A percentile compares a stretch with the other conserved stretches of the same genome.
These are phyloP conservation scores for Rhizopus microsporus DNA, from an alignment of 371 early-diverging fungal species.

Conservation along the genomic window DNA sequence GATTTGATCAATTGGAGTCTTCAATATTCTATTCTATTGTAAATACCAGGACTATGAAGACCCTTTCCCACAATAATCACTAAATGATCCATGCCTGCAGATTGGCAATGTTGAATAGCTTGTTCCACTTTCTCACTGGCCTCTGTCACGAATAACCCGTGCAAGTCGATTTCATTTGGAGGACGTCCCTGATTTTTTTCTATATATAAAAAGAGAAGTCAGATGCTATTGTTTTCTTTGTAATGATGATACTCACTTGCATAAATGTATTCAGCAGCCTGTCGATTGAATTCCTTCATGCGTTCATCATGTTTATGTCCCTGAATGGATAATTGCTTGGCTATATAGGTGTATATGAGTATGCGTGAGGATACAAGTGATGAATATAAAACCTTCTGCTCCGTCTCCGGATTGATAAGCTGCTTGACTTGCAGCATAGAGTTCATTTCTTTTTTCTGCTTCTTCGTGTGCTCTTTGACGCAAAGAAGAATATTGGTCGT, in stretches of 20 bases:
- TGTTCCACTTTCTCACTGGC: constrained; percentile 55
- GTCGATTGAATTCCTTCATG: constrained; percentile 57
- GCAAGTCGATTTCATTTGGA: constrained; percentile 59
- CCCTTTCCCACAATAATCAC: constrained; percentile 67
- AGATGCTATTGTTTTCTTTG: neutral
- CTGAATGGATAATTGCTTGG: constrained; percentile 55
- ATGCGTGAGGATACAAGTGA: neutral
- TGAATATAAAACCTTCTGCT: constrained; percentile 31
- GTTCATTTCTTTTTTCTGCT: constrained; percentile 46
- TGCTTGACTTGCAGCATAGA: constrained; percentile 42
- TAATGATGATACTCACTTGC: constrained; percentile 32
- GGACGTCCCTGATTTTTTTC: constrained; percentile 52
- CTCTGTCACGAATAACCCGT: constrained; percentile 63
- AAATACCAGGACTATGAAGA: constrained; percentile 53
- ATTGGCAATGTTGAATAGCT: constrained; percentile 50
- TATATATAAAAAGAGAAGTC: constrained; percentile 11
- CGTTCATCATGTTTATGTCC: constrained; percentile 52
- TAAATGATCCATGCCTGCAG: constrained; percentile 40
- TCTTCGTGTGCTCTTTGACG: constrained; percentile 45
- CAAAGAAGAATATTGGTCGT: constrained; percentile 36
- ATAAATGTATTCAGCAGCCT: constrained; percentile 56
- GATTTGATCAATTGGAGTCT: neutral
- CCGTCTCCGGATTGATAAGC: constrained; percentile 49
- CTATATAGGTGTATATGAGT: constrained; percentile 15
- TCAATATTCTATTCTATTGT: neutral